Conservation (phyloP, 2,329 filamentous ascomycete species). For the Colletotrichum phormii region DNA sequence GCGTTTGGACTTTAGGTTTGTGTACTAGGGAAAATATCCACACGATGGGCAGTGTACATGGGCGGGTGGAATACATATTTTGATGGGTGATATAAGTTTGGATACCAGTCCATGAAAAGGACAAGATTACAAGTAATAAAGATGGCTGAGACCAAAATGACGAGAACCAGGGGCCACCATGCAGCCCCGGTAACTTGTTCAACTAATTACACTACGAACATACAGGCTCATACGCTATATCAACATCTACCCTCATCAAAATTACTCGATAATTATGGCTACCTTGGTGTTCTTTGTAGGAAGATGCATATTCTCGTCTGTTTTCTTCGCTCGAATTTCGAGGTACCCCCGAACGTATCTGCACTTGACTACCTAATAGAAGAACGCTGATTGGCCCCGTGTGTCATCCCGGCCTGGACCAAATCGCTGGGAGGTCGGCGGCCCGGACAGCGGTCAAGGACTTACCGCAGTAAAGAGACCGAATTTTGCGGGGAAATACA, state of each 20-base stretch:
- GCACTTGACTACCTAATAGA: neutral
- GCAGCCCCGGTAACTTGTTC: neutral
- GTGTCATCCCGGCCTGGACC: conserved; percentile 6
- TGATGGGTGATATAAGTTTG: neutral
- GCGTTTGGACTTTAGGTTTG: conserved; percentile 44
- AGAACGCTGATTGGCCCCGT: neutral
- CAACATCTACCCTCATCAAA: neutral
- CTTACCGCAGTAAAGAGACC: neutral
- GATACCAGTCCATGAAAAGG: conserved; percentile 2
- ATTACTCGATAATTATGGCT: neutral
- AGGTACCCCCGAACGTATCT: neutral
- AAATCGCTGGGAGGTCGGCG: conserved; percentile 15
- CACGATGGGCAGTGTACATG: neutral
- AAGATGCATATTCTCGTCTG: neutral
- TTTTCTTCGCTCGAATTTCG: neutral
- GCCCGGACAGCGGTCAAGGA: conserved; percentile 24
- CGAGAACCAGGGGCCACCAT: neutral
- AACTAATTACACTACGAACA: neutral
- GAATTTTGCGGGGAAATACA: conserved; percentile 32
- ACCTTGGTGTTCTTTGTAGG: neutral
- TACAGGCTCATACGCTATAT: neutral
- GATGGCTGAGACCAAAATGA: neutral
- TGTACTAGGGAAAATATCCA: neutral
- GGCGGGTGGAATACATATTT: too few species aligned
- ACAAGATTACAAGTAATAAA: conserved; percentile 1